Percentiles rank a stretch among this genome's conserved stretches.
phyloP scores from a whole-genome alignment of 441 rosid species.

The Populus hybrid region DNA sequence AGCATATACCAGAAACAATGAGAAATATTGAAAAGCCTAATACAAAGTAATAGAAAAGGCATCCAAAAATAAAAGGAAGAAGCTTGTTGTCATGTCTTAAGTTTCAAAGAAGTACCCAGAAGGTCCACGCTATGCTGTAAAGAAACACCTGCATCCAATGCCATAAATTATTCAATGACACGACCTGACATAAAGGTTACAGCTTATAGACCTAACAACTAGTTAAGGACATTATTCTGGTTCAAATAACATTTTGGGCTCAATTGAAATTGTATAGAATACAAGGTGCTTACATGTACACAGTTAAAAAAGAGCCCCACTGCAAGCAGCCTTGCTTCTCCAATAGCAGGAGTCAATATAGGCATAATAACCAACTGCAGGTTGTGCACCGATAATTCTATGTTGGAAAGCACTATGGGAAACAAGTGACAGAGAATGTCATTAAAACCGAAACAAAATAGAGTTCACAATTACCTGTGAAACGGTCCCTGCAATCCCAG shows the following conservation, averaged over 20 bases:
- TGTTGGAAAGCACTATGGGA: background rate
- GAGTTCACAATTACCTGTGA: conserved; percentile 57
- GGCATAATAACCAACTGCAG: conserved; percentile 82
- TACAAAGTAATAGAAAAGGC: background rate
- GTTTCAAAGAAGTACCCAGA: conserved; percentile 53
- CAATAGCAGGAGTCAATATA: conserved; percentile 52
- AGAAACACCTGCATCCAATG: conserved; percentile 64
- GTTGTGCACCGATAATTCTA: background rate
- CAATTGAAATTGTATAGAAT: background rate
- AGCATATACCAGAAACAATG: background rate
- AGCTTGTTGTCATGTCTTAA: conserved; percentile 4
- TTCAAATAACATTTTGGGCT: background rate
- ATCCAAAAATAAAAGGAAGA: background rate
- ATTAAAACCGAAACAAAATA: background rate
- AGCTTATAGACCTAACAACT: background rate
- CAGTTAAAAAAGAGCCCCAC: conserved; percentile 66
- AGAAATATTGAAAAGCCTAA: background rate
- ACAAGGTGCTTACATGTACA: conserved; percentile 52
- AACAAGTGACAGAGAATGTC: background rate
- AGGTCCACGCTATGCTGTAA: conserved; percentile 74
- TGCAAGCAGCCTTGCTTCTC: conserved; percentile 75
- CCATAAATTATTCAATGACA: conserved; percentile 13
- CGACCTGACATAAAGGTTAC: background rate
- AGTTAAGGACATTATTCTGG: background rate
- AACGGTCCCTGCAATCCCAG: conserved; percentile 72